Conservation (phyloP, 2,329 filamentous ascomycete genomes). For the Pseudocercospora fuligena region DNA sequence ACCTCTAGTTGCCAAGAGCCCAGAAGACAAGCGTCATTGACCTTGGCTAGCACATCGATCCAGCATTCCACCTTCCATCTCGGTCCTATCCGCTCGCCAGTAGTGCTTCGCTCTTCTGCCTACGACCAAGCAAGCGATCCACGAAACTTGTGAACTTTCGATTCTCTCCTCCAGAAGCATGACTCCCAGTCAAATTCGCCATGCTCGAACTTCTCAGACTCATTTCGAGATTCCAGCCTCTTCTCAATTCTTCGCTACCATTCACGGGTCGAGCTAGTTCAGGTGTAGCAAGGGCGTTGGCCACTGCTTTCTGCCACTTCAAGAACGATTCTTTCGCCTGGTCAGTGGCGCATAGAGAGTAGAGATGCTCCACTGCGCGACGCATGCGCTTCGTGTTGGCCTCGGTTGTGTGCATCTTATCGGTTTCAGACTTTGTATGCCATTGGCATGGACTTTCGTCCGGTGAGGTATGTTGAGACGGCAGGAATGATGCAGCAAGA, state of each 20-base stretch:
- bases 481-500: slow-evolving; percentile 44
- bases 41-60: background rate
- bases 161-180: slow-evolving; percentile 31
- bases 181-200: slow-evolving; percentile 5
- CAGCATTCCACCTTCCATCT: background rate
- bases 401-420: slow-evolving; percentile 38
- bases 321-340: slow-evolving; percentile 38
- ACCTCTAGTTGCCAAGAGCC: too few relatives aligned
- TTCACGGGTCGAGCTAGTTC: slow-evolving; percentile 33
- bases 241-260: slow-evolving; percentile 12
- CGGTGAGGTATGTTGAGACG: slow-evolving; percentile 49
- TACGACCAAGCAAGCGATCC: slow-evolving; percentile 41
- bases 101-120: slow-evolving; percentile 23
- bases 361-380: slow-evolving; percentile 36
- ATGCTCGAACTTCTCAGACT: slow-evolving; percentile 21
- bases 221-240: slow-evolving; percentile 29
- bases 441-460: slow-evolving; percentile 12
- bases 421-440: slow-evolving; percentile 27
- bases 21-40: too few relatives aligned
- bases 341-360: slow-evolving; percentile 35
- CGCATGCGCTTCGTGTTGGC: slow-evolving; percentile 36
- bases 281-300: slow-evolving; percentile 26
- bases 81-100: background rate
- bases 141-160: slow-evolving; percentile 39
- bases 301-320: slow-evolving; percentile 38